These are phyloP conservation scores for Ceratobasidium sp. DNA, from an alignment of 1,284 basidiomycete species.

Conservation along the genomic window DNA sequence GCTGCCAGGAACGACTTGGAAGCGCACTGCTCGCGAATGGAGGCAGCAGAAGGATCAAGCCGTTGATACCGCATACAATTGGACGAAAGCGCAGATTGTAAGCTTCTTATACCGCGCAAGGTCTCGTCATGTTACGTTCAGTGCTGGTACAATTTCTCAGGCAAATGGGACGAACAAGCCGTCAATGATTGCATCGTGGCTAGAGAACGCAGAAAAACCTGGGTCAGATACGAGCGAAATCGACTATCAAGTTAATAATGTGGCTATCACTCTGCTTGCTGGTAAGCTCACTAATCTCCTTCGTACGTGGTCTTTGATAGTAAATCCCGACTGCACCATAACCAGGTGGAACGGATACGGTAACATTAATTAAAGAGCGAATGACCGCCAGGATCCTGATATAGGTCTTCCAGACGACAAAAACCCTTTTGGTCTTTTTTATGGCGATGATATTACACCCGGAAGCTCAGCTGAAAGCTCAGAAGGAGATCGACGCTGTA, in stretches of 20 bases:
- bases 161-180: background rate
- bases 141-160: background rate
- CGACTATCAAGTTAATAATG: background rate
- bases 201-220: background rate
- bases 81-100: conserved; percentile 28
- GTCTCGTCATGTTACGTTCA: background rate
- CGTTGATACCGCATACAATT: conserved; percentile 15
- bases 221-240: background rate
- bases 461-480: conserved; percentile 24
- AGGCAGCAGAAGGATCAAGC: conserved; percentile 20
- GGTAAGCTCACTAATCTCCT: background rate
- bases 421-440: conserved; percentile 33
- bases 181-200: conserved; percentile 21
- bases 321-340: background rate
- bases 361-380: background rate
- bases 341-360: background rate
- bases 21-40: conserved; percentile 23
- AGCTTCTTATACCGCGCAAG: background rate
- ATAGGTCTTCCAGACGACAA: background rate
- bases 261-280: background rate
- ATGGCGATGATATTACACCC: conserved; percentile 46
- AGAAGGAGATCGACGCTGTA: conserved; percentile 36
- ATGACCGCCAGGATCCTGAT: background rate
- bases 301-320: background rate
- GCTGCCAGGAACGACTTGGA: conserved; percentile 46